Evolutionary conservation across 306 rosid species (phyloP).

Genomic region (Quercus glauca): DNA sequence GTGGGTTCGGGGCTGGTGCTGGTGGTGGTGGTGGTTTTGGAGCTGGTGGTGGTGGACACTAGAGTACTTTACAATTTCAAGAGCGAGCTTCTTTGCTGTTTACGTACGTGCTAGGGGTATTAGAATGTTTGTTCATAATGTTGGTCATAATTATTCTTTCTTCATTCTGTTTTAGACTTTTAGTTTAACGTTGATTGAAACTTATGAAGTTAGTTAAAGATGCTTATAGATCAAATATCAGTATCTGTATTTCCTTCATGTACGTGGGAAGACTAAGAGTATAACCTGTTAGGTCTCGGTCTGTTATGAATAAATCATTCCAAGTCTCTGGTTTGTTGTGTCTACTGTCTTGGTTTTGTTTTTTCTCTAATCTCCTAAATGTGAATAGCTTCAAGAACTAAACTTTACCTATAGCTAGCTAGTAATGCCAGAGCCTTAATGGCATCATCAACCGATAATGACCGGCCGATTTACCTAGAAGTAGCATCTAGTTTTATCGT

Average conservation of each 20-base stretch:
- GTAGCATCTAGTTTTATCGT: not conserved
- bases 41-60: conserved; percentile 15
- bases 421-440: not conserved
- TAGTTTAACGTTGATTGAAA: not conserved
- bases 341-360: not conserved
- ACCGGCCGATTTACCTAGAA: not conserved
- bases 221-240: not conserved
- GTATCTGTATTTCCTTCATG: not conserved
- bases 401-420: not conserved
- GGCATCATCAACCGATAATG: not conserved
- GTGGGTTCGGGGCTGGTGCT: conserved; percentile 22
- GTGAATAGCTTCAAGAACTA: not conserved
- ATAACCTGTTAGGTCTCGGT: not conserved
- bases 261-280: not conserved
- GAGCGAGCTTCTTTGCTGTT: not conserved
- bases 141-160: not conserved
- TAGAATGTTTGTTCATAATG: not conserved
- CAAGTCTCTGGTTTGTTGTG: not conserved
- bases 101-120: not conserved
- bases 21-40: conserved; percentile 19
- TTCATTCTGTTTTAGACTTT: not conserved
- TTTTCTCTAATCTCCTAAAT: not conserved
- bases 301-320: not conserved
- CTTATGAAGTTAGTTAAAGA: not conserved
- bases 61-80: not conserved